Base-by-base conservation (phyloP, 1,284 basidiomycete genomes). In the Sanguinoderma infundibulare region DNA sequence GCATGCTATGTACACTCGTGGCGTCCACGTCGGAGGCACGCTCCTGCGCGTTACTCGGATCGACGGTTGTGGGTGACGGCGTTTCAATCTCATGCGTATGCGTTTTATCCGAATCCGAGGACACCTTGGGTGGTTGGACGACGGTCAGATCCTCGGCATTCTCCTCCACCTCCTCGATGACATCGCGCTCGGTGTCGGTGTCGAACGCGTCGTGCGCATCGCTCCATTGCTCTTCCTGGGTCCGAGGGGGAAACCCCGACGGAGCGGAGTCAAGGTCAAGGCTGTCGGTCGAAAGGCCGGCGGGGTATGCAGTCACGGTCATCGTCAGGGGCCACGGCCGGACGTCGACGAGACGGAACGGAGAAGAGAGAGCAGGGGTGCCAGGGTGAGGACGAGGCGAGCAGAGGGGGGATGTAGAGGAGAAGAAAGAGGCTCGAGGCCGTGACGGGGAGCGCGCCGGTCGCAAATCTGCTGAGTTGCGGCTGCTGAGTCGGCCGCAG, bases 1-100 rank as follows among this genome's bases (percentile, higher is more conserved):
- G 86, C 66, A 88, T 78, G 66, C 84, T 87, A 64, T 83, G 86
- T 9, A 83, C 74, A 68, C 87, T 89, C 65, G 78, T 78, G 35
- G 77, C 74, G 65, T 87, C 87, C 2, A 72, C 63, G 67, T 67
- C 70, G 12, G 69, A 63, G 3, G 65, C 64, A 58, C 61, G 66
- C 42, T 71, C 71, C 47, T 69, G 68, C 15, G 60, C 56, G 20
- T 62, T 53, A n/a, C 68, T 62, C 2, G 72, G 63, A 44, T 67
- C 69, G 32, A 68, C 55, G 24, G 67, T 61, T 2, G 71, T 68
- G 5, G 75, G 72, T 5, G 76, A 74, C 3, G 73, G 70, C n/a
- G 69, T 68, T 28, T 65, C 64, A 32, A 74, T 68, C 24, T 70
- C 70, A 50, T 74, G 71, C 40, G 64, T 60, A 8, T 62, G 60